These are phyloP conservation scores for Epicoccum sorghinum DNA, from an alignment of 2,329 filamentous ascomycete species.

Conservation along the genomic window DNA sequence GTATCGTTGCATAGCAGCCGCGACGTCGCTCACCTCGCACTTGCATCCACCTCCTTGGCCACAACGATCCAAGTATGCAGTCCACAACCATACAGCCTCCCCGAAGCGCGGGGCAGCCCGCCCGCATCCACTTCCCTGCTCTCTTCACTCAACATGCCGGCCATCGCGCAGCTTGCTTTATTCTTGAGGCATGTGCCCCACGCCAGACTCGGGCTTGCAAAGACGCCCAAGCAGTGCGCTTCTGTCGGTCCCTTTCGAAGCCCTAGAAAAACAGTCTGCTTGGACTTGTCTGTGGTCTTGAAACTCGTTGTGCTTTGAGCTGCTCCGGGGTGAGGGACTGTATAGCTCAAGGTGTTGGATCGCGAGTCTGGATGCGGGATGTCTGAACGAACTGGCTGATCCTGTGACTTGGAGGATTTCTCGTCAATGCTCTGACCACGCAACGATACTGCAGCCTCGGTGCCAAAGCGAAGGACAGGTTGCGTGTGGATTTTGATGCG, in stretches of 20 bases:
- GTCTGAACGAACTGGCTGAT: conserved; percentile 23
- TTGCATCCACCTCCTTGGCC: conserved; percentile 2
- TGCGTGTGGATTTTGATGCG: conserved; percentile 30
- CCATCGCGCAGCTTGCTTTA: conserved; percentile 23
- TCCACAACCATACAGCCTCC: conserved; percentile 23
- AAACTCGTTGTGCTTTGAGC: conserved; percentile 6
- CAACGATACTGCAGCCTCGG: conserved; percentile 11
- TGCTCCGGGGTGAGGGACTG: conserved; percentile 12
- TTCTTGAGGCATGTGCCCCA: conserved; percentile 36
- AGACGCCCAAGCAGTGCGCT: conserved; percentile 27
- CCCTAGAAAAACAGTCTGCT: conserved; percentile 23
- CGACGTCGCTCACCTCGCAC: background rate
- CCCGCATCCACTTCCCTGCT: conserved; percentile 11
- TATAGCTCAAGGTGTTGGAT: background rate
- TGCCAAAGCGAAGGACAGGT: conserved; percentile 19
- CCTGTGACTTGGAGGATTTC: conserved; percentile 1
- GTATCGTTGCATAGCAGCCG: background rate
- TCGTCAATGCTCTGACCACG: conserved; percentile 13
- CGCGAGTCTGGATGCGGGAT: conserved; percentile 29
- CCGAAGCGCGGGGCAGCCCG: conserved; percentile 21
- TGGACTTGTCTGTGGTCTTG: background rate
- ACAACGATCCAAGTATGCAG: conserved; percentile 24
- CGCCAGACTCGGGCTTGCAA: conserved; percentile 22
- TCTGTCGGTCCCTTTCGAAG: conserved; percentile 21
- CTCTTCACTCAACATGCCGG: conserved; percentile 22